Base-by-base conservation (phyloP, 306 rosid species). In the Vachellia pachyceras region DNA sequence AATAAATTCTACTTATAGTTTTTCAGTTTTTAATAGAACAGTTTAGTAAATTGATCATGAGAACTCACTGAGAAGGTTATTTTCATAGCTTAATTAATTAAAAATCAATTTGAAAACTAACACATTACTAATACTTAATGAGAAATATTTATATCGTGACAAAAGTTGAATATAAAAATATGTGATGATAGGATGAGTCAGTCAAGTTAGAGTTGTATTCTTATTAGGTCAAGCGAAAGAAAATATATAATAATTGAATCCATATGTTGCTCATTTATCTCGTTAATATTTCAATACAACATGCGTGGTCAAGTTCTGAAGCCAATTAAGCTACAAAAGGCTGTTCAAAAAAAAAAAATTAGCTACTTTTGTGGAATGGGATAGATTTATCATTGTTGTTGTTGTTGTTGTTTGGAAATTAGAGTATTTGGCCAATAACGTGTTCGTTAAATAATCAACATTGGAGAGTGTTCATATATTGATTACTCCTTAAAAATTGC, bases 241-340 rank as follows among this genome's bases (percentile, higher is more conserved):
- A 22, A 58, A 20, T 20, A 20, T 20, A 55, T 58, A 61, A 61
- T 61, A 11, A 61, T 61, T 11, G 36, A 29, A 61, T 58, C 65
- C 67, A 61, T 61, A 29, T 61, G 67, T 61, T 61, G 67, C 67
- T 5, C 40, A 61, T 61, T 25, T 61, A 25, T 61, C 67, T 12
- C 67, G 5, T 61, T 25, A 10, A 58, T 58, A 58, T 22, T 23
- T 11, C 65, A 23, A 23, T 15, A 8, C 65, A 58, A 58, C n/a
- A n/a, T n/a, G n/a, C n/a, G n/a, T n/a, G n/a, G n/a, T n/a, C n/a
- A n/a, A n/a, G n/a, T n/a, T n/a, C n/a, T n/a, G n/a, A n/a, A n/a
- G n/a, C n/a, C n/a, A n/a, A n/a, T 29, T 29, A 29, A 29, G 36
- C 65, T 23, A n/a, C n/a, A n/a, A n/a, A n/a, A n/a, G n/a, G n/a